A percentile compares a stretch with the other conserved stretches of the same genome.
These are phyloP conservation scores for Stachybotrys chartarum DNA, from an alignment of 2,329 filamentous ascomycete species.

Conservation along the genomic window DNA sequence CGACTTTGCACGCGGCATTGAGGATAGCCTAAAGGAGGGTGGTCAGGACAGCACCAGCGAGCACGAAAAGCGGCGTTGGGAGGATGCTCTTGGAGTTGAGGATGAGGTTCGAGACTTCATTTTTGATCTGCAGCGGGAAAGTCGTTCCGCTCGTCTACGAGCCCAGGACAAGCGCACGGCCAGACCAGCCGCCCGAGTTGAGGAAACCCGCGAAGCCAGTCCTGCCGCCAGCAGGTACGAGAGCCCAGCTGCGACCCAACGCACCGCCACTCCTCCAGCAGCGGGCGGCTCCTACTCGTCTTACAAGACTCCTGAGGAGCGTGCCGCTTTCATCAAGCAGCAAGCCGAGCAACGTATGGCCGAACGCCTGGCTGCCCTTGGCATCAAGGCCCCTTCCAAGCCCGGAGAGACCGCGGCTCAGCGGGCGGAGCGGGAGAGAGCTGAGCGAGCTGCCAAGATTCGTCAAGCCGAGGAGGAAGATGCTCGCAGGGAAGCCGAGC, in stretches of 20 bases:
- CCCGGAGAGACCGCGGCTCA: conserved; percentile 75
- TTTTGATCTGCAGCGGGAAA: conserved; percentile 86
- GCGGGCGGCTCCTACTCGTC: conserved; percentile 66
- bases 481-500: conserved; percentile 76
- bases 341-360: conserved; percentile 97
- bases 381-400: conserved; percentile 77
- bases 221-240: conserved; percentile 40
- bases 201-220: conserved; percentile 34
- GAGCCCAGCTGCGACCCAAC: conserved; percentile 45
- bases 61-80: conserved; percentile 89
- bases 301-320: conserved; percentile 86
- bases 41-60: conserved; percentile 69
- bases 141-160: conserved; percentile 65
- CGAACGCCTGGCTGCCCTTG: conserved; percentile 86
- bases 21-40: conserved; percentile 80
- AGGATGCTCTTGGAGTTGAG: conserved; percentile 91
- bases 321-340: conserved; percentile 93
- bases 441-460: conserved; percentile 79
- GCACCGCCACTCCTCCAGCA: conserved; percentile 36
- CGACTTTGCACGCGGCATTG: conserved; percentile 77
- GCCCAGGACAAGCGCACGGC: conserved; percentile 48
- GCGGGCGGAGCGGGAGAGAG: conserved; percentile 78
- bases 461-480: conserved; percentile 93
- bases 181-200: conserved; percentile 30
- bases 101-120: conserved; percentile 98